Percentiles rank a stretch among this genome's conserved stretches.
These are phyloP conservation scores for Datura wrightii DNA, from an alignment of 257 asterid species.

Conservation along the genomic window DNA sequence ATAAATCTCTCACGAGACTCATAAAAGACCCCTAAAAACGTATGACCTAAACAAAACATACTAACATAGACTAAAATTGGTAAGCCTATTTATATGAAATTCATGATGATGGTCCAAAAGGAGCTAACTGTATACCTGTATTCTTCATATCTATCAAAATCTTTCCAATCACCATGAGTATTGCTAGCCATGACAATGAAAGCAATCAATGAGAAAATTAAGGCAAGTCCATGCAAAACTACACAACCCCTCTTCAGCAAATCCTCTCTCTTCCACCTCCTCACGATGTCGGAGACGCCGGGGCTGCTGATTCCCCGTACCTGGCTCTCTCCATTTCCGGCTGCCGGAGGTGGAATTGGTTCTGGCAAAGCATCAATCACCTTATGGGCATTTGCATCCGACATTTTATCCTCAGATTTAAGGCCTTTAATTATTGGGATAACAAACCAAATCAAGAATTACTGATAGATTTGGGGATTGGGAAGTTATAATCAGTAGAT, in stretches of 20 bases:
- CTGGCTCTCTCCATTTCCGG: constrained; percentile 53
- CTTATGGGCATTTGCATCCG: constrained; percentile 39
- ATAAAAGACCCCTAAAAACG: no score
- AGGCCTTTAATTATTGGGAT: not conserved
- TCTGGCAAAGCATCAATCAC: constrained; percentile 11
- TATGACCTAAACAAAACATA: no score
- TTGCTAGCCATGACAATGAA: constrained; percentile 75
- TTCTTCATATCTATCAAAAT: constrained; percentile 69
- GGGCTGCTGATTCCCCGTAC: constrained; percentile 37
- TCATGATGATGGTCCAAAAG: not conserved
- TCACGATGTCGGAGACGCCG: constrained; percentile 43
- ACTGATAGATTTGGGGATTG: not conserved
- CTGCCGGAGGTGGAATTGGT: constrained; percentile 34
- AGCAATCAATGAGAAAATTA: constrained; percentile 70
- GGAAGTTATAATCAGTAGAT: not conserved
- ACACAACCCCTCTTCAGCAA: constrained; percentile 49
- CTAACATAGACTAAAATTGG: not conserved
- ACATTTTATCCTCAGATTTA: constrained; percentile 40
- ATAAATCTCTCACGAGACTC: no score
- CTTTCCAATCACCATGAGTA: constrained; percentile 69
- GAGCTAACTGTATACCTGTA: constrained; percentile 53
- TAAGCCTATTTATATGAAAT: not conserved
- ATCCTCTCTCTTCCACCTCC: constrained; percentile 70
- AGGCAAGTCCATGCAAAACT: constrained; percentile 48
- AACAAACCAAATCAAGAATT: not conserved